Conservation (phyloP, 1,284 basidiomycete species). For the Cutaneotrichosporon sp. region DNA sequence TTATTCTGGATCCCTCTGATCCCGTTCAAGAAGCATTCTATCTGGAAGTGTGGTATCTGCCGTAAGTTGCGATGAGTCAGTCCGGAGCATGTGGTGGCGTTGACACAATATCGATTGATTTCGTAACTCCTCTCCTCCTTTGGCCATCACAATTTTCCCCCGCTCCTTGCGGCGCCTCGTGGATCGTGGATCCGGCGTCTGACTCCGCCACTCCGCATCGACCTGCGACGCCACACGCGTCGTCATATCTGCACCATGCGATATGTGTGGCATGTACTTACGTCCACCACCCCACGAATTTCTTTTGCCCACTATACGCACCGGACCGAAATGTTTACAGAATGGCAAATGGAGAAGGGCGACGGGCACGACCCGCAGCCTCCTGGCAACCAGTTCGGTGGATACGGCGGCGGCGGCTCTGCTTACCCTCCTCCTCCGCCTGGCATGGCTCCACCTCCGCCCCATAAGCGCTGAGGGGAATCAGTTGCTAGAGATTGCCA, state of each 20-base stretch:
- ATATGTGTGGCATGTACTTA: background rate
- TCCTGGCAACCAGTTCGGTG: slow-evolving; percentile 11
- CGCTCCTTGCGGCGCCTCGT: no score
- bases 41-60: slow-evolving; percentile 44
- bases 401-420: slow-evolving; percentile 20
- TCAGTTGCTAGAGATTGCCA: no score
- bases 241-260: background rate
- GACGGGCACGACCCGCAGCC: slow-evolving; percentile 20
- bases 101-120: background rate
- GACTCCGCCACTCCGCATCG: no score
- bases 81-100: no score
- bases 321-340: slow-evolving; percentile 8
- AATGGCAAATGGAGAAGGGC: slow-evolving; percentile 20
- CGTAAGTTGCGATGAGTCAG: slow-evolving; percentile 28
- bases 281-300: background rate
- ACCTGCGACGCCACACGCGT: background rate
- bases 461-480: background rate
- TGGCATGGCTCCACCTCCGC: background rate
- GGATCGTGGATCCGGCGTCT: no score
- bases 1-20: slow-evolving; percentile 45
- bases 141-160: no score
- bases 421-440: slow-evolving; percentile 12
- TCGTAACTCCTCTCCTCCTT: no score
- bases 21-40: slow-evolving; percentile 34
- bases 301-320: no score